A percentile compares a stretch with the other conserved stretches of the same genome.
These are phyloP conservation scores for Medicago truncatula DNA, from an alignment of 306 rosid genomes.

Conservation along the genomic window MtrunA17r5.0-ANR NC_053048.1:27876501-27877000, in stretches of 20 bases:
- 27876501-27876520: background rate
- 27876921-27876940: slow-evolving; percentile 79
- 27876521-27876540: slow-evolving; percentile 20
- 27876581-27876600: background rate
- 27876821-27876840: slow-evolving; percentile 98
- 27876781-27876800: slow-evolving; percentile 86
- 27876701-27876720: slow-evolving; percentile 94
- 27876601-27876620: slow-evolving; percentile 83
- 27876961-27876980: slow-evolving; percentile 63
- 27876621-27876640: slow-evolving; percentile 76
- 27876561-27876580: slow-evolving; percentile 12
- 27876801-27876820: slow-evolving; percentile 90
- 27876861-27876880: slow-evolving; percentile 96
- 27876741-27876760: slow-evolving; percentile 70
- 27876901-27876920: slow-evolving; percentile 85
- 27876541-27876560: slow-evolving; percentile 11
- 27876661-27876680: slow-evolving; percentile 97
- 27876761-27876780: slow-evolving; percentile 97
- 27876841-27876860: slow-evolving; percentile 93
- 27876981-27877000: slow-evolving; percentile 86
- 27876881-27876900: slow-evolving; percentile 94
- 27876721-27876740: slow-evolving; percentile 83
- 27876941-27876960: slow-evolving; percentile 31
- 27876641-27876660: slow-evolving; percentile 88
- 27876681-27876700: slow-evolving; percentile 95